Base-by-base conservation (phyloP, 179 eudicot genomes). In the Nepenthes alata region DNA sequence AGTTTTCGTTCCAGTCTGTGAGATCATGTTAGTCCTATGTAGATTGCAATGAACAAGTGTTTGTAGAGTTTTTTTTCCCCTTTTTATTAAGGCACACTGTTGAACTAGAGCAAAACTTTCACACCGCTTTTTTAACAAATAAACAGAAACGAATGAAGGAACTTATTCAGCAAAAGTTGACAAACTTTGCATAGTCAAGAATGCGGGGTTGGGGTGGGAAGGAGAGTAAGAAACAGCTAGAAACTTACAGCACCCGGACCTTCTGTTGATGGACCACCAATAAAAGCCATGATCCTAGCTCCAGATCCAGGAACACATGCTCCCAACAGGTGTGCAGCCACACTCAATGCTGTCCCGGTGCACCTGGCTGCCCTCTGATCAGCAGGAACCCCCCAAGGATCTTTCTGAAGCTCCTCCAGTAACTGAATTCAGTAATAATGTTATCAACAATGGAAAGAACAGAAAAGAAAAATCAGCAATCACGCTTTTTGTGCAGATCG, bases 341-440 rank as follows among this genome's bases (percentile, higher is more conserved):
- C 70, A 66, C 86, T 84, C 74, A 91, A 74, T 44, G 96, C 96
- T 0, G 81, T 75, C 47, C 96, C 97, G 2, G 97, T 88, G 67
- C 96, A 88, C 79, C 96, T 82, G 37, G 77, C 75, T 25, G 97
- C 82, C 71, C 97, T 80, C 78, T 88, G 82, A 71, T 91, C 91
- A 6, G 94, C 67, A 53, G 96, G 77, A 59, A 81, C 81, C 5
- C 83, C 87, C 96, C 97, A 91, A 37, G 97, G 87, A 78, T 91
- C 97, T 80, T 86, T 86, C 74, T 91, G 96, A 75, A 88, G 96
- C 81, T 85, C 97, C 75, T 91, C 97, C 64, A 91, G 72, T 61
- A 91, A 73, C 97, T 91, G 58, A 14, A 69, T 39, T 47, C 65
- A 41, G 53, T 64, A 54, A 71, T 4, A 37, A 54, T 36, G 57